Evolutionary conservation across 495 filamentous ascomycete species (phyloP).

Genomic region (Penicillium malachiteum): DNA sequence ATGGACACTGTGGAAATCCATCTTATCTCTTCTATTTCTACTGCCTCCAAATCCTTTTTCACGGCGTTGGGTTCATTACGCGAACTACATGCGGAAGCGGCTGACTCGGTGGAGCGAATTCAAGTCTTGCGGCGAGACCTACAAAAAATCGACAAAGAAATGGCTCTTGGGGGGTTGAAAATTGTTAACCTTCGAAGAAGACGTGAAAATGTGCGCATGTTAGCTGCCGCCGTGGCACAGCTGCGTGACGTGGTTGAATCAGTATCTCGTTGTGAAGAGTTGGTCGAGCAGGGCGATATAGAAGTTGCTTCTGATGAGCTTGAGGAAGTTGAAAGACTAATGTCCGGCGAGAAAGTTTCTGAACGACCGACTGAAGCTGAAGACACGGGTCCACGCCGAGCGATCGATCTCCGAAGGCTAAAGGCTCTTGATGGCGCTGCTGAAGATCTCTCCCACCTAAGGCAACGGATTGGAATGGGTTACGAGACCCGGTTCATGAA

Average conservation of each 20-base stretch:
- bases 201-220: constrained; percentile 78
- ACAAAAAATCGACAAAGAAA: constrained; percentile 75
- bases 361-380: constrained; percentile 21
- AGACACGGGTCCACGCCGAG: constrained; percentile 24
- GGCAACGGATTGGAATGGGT: constrained; percentile 77
- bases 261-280: constrained; percentile 70
- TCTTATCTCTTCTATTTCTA: constrained; percentile 92
- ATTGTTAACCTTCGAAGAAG: constrained; percentile 78
- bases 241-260: constrained; percentile 74
- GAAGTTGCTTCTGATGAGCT: constrained; percentile 76
- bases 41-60: constrained; percentile 94
- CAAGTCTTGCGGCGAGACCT: constrained; percentile 77
- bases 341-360: constrained; percentile 61
- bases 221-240: constrained; percentile 81
- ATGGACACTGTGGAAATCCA: constrained; percentile 99
- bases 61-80: constrained; percentile 87
- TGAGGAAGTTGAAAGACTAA: constrained; percentile 72
- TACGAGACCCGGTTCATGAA: constrained; percentile 82
- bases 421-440: constrained; percentile 79
- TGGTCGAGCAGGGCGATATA: constrained; percentile 78
- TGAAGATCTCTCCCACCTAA: constrained; percentile 70
- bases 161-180: constrained; percentile 83
- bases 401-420: constrained; percentile 72
- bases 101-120: constrained; percentile 86
- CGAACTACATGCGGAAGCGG: constrained; percentile 88